phyloP scores from a whole-genome alignment of 495 filamentous ascomycete species.

The Aspergillus diversus region DNA sequence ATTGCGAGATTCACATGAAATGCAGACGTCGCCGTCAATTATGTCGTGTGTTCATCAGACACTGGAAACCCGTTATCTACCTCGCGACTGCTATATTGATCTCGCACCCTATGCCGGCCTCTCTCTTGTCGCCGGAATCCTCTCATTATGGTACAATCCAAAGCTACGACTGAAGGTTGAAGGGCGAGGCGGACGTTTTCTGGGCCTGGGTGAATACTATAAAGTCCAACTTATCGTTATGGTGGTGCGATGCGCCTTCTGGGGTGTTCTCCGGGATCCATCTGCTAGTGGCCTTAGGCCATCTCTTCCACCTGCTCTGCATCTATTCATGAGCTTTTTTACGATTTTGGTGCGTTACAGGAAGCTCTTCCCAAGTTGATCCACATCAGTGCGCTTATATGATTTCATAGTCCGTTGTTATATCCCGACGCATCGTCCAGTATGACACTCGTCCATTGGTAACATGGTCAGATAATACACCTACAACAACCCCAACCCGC shows the following conservation, averaged over 20 bases:
- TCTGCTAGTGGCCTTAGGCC: constrained; percentile 47
- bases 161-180: constrained; percentile 65
- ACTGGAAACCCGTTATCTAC: constrained; percentile 26
- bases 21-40: constrained; percentile 19
- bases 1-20: constrained; percentile 20
- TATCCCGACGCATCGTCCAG: constrained; percentile 55
- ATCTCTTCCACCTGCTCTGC: constrained; percentile 49
- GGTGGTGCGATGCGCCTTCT: constrained; percentile 57
- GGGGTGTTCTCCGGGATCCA: constrained; percentile 53
- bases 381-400: constrained; percentile 14
- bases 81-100: constrained; percentile 34
- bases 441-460: constrained; percentile 61
- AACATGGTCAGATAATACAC: constrained; percentile 49
- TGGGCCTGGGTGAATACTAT: constrained; percentile 70
- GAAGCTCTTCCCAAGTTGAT: constrained; percentile 7
- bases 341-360: constrained; percentile 55
- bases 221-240: constrained; percentile 66
- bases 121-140: constrained; percentile 55
- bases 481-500: constrained; percentile 36
- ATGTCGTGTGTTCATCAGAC: constrained; percentile 37
- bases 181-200: constrained; percentile 64
- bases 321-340: constrained; percentile 59
- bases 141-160: constrained; percentile 79
- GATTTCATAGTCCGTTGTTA: constrained; percentile 35
- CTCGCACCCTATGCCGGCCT: constrained; percentile 44